Conservation (phyloP, 179 eudicot species). For the Gypsophila paniculata region DNA sequence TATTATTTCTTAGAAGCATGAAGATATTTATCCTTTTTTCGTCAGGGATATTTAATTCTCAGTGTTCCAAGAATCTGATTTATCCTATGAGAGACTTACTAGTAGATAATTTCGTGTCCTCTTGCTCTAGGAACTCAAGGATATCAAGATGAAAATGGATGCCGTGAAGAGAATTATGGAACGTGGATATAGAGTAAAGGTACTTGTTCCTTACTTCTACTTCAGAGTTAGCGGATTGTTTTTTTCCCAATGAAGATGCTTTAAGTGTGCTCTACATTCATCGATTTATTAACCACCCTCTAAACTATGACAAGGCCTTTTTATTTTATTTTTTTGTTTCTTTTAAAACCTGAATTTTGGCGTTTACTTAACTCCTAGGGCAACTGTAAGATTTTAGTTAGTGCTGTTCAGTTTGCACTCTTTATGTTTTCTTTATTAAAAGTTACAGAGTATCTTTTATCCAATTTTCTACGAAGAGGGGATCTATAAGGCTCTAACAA, state of each 20-base stretch:
- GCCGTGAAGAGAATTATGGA: conserved; percentile 58
- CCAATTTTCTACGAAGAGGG: neutral
- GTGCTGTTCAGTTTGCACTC: neutral
- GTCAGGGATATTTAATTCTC: neutral
- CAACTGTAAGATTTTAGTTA: neutral
- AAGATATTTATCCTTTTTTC: neutral
- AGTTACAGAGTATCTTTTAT: neutral
- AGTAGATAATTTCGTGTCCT: conserved; percentile 12
- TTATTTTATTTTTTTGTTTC: no score
- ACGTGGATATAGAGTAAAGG: conserved; percentile 85
- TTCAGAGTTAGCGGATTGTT: neutral
- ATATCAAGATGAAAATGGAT: conserved; percentile 73
- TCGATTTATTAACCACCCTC: neutral
- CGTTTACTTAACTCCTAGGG: neutral
- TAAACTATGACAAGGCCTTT: no score
- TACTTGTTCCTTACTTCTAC: conserved; percentile 18
- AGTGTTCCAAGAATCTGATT: neutral
- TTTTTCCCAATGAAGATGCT: neutral
- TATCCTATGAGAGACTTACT: conserved; percentile 5
- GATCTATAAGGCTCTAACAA: neutral
- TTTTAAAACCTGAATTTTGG: no score
- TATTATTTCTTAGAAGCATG: neutral
- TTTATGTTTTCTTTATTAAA: neutral
- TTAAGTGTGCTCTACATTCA: neutral
- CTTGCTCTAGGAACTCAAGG: conserved; percentile 57